Percentiles rank a stretch among this genome's conserved stretches.
These are phyloP conservation scores for Hypoxylon fuscum DNA, from an alignment of 495 filamentous ascomycete genomes.

Conservation along the genomic window DNA sequence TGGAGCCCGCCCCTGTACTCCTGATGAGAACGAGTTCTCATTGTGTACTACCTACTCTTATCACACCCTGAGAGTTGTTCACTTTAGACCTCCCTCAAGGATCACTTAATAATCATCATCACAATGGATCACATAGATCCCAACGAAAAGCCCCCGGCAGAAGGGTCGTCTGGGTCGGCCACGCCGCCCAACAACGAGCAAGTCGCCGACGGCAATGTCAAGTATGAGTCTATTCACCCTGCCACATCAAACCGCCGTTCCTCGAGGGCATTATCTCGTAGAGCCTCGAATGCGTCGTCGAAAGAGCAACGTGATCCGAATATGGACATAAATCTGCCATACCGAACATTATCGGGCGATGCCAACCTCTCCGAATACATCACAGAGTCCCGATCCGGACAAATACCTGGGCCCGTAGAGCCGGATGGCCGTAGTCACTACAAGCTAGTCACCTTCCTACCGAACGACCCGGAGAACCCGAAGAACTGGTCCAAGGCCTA, in stretches of 20 bases:
- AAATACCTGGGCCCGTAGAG: conserved; percentile 67
- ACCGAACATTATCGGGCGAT: conserved; percentile 65
- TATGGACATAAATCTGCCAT: conserved; percentile 65
- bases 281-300: not conserved
- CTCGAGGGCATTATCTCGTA: conserved; percentile 25
- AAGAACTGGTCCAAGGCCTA: conserved; percentile 72
- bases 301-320: conserved; percentile 36
- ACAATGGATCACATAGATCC: conserved; percentile 34
- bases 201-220: not conserved
- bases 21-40: conserved; percentile 3
- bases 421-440: conserved; percentile 65
- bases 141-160: conserved; percentile 14
- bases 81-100: conserved; percentile 9
- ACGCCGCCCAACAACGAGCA: not conserved
- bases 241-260: not conserved
- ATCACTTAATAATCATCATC: conserved; percentile 16
- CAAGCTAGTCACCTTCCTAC: conserved; percentile 76
- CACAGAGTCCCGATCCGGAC: conserved; percentile 64
- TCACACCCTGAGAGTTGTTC: conserved; percentile 6
- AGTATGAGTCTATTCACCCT: conserved; percentile 6
- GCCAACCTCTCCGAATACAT: conserved; percentile 73
- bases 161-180: conserved; percentile 7
- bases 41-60: not conserved
- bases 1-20: not conserved
- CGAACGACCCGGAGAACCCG: conserved; percentile 72